Evolutionary conservation across 306 rosid species (phyloP).

Genomic region (Gastrolobium bilobum): DNA sequence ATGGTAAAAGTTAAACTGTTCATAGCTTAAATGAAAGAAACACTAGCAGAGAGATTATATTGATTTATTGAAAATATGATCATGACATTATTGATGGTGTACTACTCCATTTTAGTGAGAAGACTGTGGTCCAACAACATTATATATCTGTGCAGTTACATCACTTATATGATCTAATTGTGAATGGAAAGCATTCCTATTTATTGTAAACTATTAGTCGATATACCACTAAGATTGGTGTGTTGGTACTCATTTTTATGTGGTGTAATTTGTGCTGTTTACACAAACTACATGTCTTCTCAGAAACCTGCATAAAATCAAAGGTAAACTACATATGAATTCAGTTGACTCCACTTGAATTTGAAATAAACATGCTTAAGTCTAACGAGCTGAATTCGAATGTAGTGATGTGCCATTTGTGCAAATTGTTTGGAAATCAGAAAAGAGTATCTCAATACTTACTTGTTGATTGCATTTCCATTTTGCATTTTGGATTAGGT

Average conservation of each 20-base stretch:
- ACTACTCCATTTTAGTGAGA: slow-evolving; percentile 24
- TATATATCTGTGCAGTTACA: slow-evolving; percentile 12
- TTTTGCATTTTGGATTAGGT: slow-evolving; percentile 45
- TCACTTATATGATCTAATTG: slow-evolving; percentile 12
- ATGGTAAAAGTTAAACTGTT: slow-evolving; percentile 60
- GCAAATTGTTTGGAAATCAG: slow-evolving; percentile 4
- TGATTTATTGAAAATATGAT: slow-evolving; percentile 25
- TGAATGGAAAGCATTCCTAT: slow-evolving; percentile 7
- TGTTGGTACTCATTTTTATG: slow-evolving; percentile 3
- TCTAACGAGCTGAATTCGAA: slow-evolving; percentile 26
- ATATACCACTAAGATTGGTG: neutral
- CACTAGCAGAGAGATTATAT: slow-evolving; percentile 11
- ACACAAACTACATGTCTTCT: slow-evolving; percentile 13
- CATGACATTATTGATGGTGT: slow-evolving; percentile 6
- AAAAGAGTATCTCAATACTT: slow-evolving; percentile 5
- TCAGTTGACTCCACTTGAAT: slow-evolving; percentile 21
- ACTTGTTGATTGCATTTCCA: slow-evolving; percentile 32
- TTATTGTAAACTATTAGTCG: neutral
- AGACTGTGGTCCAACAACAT: slow-evolving; percentile 15
- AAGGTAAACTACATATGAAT: slow-evolving; percentile 12
- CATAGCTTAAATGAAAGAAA: slow-evolving; percentile 19
- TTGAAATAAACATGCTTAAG: slow-evolving; percentile 1
- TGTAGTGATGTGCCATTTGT: slow-evolving; percentile 11
- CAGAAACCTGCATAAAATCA: neutral
- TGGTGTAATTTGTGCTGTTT: slow-evolving; percentile 12